These are phyloP conservation scores for Hordeum marinum DNA, from an alignment of 176 grass and related monocot species.

Conservation along the genomic window DNA sequence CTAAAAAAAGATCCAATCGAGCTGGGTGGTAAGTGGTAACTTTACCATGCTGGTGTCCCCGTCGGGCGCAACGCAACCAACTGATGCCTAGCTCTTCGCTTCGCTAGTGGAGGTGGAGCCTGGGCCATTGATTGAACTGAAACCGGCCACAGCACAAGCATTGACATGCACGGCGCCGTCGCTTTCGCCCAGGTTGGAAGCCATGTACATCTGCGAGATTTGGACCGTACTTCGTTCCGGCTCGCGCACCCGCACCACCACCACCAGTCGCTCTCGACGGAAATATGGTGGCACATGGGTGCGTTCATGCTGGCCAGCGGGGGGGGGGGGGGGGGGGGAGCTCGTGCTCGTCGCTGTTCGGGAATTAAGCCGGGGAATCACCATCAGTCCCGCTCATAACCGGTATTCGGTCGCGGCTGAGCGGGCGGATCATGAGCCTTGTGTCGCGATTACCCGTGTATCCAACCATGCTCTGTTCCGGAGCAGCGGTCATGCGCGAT, in stretches of 20 bases:
- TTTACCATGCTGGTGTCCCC: neutral
- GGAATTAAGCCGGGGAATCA: neutral
- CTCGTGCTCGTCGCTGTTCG: constrained; percentile 6
- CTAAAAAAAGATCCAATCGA: neutral
- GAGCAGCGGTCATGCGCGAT: neutral
- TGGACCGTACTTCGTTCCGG: neutral
- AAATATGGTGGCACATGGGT: neutral
- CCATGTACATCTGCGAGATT: neutral
- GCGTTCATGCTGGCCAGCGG: neutral
- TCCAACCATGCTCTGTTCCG: neutral
- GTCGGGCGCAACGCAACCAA: neutral
- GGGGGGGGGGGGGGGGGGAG: neutral
- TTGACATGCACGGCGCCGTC: neutral
- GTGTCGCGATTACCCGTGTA: neutral
- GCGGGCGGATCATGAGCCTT: neutral
- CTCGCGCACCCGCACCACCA: neutral
- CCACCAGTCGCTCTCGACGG: constrained; percentile 1
- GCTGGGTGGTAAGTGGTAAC: neutral
- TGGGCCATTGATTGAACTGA: neutral
- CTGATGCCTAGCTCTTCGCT: neutral
- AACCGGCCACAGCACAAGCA: neutral
- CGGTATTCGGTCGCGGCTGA: neutral
- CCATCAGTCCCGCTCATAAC: neutral
- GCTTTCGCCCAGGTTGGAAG: constrained; percentile 44
- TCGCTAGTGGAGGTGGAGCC: neutral